Evolutionary conservation across 169 alveolate species (phyloP).

Genomic region (Plasmodium vivax): DNA sequence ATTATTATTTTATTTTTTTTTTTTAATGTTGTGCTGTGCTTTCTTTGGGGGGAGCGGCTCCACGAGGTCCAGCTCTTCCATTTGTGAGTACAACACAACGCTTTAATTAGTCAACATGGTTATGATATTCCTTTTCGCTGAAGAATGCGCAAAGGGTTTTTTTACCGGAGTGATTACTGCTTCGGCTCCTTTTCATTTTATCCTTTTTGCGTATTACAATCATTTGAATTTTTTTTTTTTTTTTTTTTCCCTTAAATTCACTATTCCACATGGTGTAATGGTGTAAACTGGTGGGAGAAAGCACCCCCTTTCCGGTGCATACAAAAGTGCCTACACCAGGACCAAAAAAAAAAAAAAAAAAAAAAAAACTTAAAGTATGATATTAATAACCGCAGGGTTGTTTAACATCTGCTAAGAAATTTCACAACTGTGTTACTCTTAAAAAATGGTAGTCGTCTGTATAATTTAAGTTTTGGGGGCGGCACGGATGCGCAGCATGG

Average conservation of each 20-base stretch:
- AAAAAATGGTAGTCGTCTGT: not conserved
- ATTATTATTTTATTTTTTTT: not conserved
- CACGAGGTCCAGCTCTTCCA: not conserved
- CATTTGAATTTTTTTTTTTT: not conserved
- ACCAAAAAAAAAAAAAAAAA: not conserved
- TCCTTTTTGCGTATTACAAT: not conserved
- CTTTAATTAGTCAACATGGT: not conserved
- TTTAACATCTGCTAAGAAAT: not conserved
- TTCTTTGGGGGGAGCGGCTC: not conserved
- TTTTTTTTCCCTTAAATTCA: not conserved
- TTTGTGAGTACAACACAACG: not conserved
- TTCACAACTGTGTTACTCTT: not conserved
- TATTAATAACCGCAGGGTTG: slow-evolving; percentile 15
- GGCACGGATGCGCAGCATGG: not conserved
- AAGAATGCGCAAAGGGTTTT: not conserved
- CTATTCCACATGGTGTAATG: not conserved
- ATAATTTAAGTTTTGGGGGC: not conserved
- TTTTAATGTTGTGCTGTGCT: not conserved
- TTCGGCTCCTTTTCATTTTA: not conserved
- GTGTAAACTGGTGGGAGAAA: not conserved
- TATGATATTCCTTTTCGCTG: not conserved
- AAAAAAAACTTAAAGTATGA: not conserved
- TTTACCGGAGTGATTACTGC: not conserved
- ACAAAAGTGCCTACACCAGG: not conserved
- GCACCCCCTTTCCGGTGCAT: not conserved